Evolutionary conservation across 2,329 filamentous ascomycete genomes (phyloP).

Genomic region (Alternaria sp.): DNA sequence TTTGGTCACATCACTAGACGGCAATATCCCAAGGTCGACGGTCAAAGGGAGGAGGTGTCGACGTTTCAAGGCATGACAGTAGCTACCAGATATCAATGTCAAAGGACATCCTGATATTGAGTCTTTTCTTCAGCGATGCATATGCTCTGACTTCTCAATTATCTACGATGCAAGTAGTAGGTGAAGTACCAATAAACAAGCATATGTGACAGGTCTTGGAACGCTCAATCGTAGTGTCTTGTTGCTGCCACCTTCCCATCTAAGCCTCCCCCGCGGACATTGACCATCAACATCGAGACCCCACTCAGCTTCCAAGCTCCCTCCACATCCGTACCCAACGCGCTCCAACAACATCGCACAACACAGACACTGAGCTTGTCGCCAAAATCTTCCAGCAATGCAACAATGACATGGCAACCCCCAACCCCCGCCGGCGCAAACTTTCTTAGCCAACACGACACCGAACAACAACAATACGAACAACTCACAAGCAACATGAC

Average conservation of each 20-base stretch:
- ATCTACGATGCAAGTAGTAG: not conserved
- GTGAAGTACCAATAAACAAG: not conserved
- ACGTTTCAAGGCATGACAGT: conserved; percentile 4
- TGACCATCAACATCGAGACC: conserved; percentile 3
- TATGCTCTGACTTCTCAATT: not conserved
- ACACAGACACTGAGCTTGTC: not conserved
- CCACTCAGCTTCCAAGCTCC: conserved; percentile 5
- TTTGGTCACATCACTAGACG: conserved; percentile 20
- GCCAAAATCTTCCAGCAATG: conserved; percentile 7
- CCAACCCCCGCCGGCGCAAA: conserved; percentile 1
- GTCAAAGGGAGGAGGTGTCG: conserved; percentile 1
- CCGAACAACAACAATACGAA: not conserved
- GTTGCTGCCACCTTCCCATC: conserved; percentile 30
- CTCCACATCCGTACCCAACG: too few species aligned
- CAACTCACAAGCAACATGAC: not conserved
- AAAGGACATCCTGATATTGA: not conserved
- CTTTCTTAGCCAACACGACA: not conserved
- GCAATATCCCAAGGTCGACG: conserved; percentile 6
- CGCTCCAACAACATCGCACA: not conserved
- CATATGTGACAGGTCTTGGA: not conserved
- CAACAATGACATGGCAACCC: conserved; percentile 7
- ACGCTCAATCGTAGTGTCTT: not conserved
- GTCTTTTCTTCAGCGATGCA: not conserved
- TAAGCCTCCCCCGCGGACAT: conserved; percentile 30
- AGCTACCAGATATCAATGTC: conserved; percentile 4